These are phyloP conservation scores for Babesia bigemina DNA, from an alignment of 169 alveolate genomes.

Conservation along the genomic window DNA sequence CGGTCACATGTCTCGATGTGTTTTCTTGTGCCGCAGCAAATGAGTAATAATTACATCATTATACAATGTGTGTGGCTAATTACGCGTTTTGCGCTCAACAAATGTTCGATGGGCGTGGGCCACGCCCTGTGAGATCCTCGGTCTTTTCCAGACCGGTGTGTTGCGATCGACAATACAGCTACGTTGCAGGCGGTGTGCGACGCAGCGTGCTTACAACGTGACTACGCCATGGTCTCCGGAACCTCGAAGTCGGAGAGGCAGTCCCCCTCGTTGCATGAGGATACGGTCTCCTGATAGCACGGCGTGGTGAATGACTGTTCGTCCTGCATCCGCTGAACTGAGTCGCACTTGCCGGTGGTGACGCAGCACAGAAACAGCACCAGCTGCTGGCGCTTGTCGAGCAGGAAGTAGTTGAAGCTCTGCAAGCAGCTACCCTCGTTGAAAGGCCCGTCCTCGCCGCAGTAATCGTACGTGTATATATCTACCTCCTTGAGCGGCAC, in stretches of 20 bases:
- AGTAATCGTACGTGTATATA: conserved; percentile 72
- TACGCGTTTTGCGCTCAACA: neutral
- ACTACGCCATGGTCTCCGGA: conserved; percentile 46
- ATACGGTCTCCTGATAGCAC: conserved; percentile 26
- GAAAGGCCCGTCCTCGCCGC: conserved; percentile 76
- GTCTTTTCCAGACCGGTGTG: neutral
- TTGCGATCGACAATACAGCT: too few relatives aligned
- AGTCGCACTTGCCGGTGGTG: conserved; percentile 60
- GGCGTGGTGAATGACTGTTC: conserved; percentile 38
- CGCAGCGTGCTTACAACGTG: too few relatives aligned
- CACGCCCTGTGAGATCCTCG: neutral
- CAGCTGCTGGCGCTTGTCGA: conserved; percentile 73
- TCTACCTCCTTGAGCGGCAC: conserved; percentile 72
- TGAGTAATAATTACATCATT: too few relatives aligned
- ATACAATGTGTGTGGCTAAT: too few relatives aligned
- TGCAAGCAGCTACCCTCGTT: conserved; percentile 68
- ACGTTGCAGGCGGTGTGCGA: too few relatives aligned
- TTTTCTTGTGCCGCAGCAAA: too few relatives aligned
- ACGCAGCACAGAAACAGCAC: conserved; percentile 75
- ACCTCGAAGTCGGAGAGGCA: conserved; percentile 59
- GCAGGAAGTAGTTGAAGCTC: conserved; percentile 76
- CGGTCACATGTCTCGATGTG: neutral
- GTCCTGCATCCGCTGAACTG: conserved; percentile 26
- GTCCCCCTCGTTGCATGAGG: conserved; percentile 51
- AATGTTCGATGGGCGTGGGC: neutral